These are phyloP conservation scores for Stropharia rugosoannulata DNA, from an alignment of 768 basidiomycete species.

Conservation along the genomic window DNA sequence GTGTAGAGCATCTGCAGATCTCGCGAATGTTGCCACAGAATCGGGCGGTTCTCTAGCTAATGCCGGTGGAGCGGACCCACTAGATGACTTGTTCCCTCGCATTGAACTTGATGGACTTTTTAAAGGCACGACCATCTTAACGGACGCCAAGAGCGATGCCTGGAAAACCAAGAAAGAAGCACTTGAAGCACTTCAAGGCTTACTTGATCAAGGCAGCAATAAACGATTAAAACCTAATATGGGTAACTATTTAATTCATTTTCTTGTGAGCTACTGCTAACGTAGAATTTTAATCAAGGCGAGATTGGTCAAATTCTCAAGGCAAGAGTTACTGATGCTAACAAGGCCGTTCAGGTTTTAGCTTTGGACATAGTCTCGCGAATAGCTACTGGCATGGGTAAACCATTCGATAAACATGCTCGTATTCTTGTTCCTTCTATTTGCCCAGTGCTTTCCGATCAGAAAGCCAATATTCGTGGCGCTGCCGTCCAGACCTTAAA, in stretches of 20 bases:
- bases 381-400: slow-evolving; percentile 93
- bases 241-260: slow-evolving; percentile 48
- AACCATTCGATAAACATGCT: slow-evolving; percentile 88
- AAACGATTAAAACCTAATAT: slow-evolving; percentile 89
- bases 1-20: slow-evolving; percentile 72
- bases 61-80: slow-evolving; percentile 55
- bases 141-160: slow-evolving; percentile 86
- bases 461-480: slow-evolving; percentile 83
- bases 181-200: slow-evolving; percentile 76
- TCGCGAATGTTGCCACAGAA: slow-evolving; percentile 48
- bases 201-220: slow-evolving; percentile 88
- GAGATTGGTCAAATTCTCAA: slow-evolving; percentile 91
- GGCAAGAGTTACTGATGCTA: slow-evolving; percentile 84
- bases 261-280: background rate
- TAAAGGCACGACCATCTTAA: slow-evolving; percentile 77
- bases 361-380: slow-evolving; percentile 90
- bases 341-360: slow-evolving; percentile 89
- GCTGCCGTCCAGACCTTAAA: slow-evolving; percentile 78
- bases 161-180: slow-evolving; percentile 99
- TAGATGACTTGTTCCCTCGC: slow-evolving; percentile 94
- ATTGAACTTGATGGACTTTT: slow-evolving; percentile 89
- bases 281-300: slow-evolving; percentile 51
- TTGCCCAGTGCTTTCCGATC: slow-evolving; percentile 85
- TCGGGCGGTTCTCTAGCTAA: slow-evolving; percentile 41
- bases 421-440: slow-evolving; percentile 77